Evolutionary conservation across 345 rosid genomes (phyloP), one percentile per base, ranked within the genome.

Genomic region (Anacardium occidentale): DNA sequence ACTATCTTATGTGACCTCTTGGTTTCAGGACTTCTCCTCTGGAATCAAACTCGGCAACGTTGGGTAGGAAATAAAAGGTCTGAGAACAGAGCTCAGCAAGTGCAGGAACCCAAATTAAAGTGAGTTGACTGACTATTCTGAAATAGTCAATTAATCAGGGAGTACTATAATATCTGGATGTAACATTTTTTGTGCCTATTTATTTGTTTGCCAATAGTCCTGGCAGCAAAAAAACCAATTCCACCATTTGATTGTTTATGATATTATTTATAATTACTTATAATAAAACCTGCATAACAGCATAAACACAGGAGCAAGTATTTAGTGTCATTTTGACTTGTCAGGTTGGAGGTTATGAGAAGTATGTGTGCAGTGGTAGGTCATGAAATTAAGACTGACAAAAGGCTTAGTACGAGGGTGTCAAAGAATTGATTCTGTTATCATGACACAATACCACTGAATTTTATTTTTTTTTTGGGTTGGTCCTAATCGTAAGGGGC

Each of bases 41-140:
- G 98, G 98, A 86, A 83, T 76, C 94, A 92, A 79, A 90, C 85
- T 3, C 80, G 98, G 79, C 91, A 89, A 73, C 87, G 82, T 42
- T 92, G 98, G 96, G 26, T 90, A 62, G 87, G 89, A 57, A 89
- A 80, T 73, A 89, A 83, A 77, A 87, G 67, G 74, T 26, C 75
- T 7, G 84, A 64, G n/a, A 79, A 73, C 24, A 74, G 51, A 10
- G 22, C 67, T 54, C 74, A 69, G 18, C 80, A 70, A 42, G 80
- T 72, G 69, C 85, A 79, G 72, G 92, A 84, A 70, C 81, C 96
- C 51, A 80, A 78, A 68, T 77, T 92, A 69, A 89, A 93, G 96
- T 89, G 71, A 83, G 86, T 77, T 64, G 77, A 78, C 20, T 59
- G 54, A 68, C 47, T 70, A 26, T 75, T 25, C 47, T 44, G 37